phyloP scores from a whole-genome alignment of 2,329 filamentous ascomycete species.

The Pseudogymnoascus pannorum region DNA sequence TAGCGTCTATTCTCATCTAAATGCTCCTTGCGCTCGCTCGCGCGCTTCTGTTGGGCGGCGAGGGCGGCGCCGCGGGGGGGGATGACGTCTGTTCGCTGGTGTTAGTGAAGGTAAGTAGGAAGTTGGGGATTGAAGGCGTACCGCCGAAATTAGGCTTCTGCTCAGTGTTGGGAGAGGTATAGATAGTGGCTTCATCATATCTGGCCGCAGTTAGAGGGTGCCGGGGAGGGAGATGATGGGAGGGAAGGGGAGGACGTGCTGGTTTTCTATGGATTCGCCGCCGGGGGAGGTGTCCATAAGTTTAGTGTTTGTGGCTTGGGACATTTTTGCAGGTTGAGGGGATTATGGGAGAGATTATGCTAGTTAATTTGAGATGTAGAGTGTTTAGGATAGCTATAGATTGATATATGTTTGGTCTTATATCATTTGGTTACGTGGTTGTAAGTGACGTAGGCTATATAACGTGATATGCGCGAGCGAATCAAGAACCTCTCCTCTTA shows the following conservation, averaged over 20 bases:
- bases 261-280: slow-evolving; percentile 48
- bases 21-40: not conserved
- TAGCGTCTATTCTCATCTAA: not conserved
- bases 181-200: slow-evolving; percentile 17
- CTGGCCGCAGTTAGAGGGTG: not conserved
- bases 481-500: not conserved
- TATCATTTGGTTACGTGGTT: not conserved
- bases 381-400: too few relatives aligned
- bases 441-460: not conserved
- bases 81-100: not conserved
- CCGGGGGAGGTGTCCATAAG: slow-evolving; percentile 53
- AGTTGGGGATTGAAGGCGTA: slow-evolving; percentile 16
- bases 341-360: not conserved
- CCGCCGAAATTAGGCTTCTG: slow-evolving; percentile 37
- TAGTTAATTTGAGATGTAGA: not conserved
- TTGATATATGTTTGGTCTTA: not conserved
- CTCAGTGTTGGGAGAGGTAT: slow-evolving; percentile 29
- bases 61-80: not conserved
- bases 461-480: not conserved
- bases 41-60: not conserved
- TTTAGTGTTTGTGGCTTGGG: slow-evolving; percentile 25
- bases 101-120: slow-evolving; percentile 20
- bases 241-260: slow-evolving; percentile 33
- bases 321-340: not conserved
- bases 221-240: not conserved